Base-by-base conservation (phyloP, 495 filamentous ascomycete genomes). In the Apodospora peruviana region DNA sequence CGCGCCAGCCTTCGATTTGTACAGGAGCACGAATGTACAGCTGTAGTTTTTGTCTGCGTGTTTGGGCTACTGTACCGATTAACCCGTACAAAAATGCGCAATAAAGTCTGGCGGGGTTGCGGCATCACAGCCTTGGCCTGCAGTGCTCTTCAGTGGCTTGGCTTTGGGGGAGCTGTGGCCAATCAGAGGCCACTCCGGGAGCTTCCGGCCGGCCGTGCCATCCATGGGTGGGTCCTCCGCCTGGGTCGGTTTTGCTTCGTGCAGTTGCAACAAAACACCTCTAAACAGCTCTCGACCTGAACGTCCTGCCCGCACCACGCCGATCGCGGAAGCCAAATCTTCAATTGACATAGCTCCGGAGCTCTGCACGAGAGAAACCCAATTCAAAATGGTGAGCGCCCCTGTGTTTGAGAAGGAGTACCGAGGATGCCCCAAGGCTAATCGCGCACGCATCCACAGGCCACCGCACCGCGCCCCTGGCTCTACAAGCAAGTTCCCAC, bases 401-500 rank as follows among this genome's bases (percentile, higher is more conserved):
- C n/a, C 7, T 11, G 22, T 36, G 20, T 22, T 18, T 18, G 11
- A 37, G 12, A 12, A 23, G 20, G 40, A 14, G 17, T 14, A 2
- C 1, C 12, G 1, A 32, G 18, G n/a, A 27, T 32, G 4, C 21
- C 20, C 16, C 46, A 45, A 57, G 52, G 22, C 56, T 55, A 61
- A 71, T 66, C 55, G 58, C 64, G 60, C 62, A 68, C 41, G 9
- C 7, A 32, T 32, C 14, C 14, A 32, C 27, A 32, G 27, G 27
- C 16, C 22, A 17, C 43, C 47, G 43, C 48, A 38, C 16, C 48
- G 27, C 23, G 36, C 27, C 48, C 39, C 43, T 34, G 72, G 59
- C 58, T 91, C 73, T 95, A 93, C 85, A 88, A 88, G 89, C 80
- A 87, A 73, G 87, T 84, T 53, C 66, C 63, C 55, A 46, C 45